These are phyloP conservation scores for Hemisphaericaspora subhashii DNA, from an alignment of 1,139 yeast genomes.

Conservation along the genomic window DNA sequence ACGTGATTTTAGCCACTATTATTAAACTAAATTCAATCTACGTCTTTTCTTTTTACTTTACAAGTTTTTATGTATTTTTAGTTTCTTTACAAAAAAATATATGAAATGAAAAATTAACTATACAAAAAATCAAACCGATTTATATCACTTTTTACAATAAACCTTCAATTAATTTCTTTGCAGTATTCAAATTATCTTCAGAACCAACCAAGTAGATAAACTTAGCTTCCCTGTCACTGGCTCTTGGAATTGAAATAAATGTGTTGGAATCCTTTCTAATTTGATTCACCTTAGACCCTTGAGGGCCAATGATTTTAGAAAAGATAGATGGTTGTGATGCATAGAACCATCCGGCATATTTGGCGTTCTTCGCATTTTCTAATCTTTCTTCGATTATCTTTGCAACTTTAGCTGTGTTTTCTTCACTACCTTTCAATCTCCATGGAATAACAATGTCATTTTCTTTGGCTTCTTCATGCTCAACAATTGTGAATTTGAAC, in stretches of 20 bases:
- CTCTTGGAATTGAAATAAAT: conserved; percentile 65
- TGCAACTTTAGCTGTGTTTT: conserved; percentile 40
- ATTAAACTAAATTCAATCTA: too few species aligned
- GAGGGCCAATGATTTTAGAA: conserved; percentile 72
- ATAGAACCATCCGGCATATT: conserved; percentile 40
- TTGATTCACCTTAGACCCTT: conserved; percentile 65
- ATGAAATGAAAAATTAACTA: too few species aligned
- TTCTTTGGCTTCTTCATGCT: conserved; percentile 27
- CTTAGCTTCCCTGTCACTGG: conserved; percentile 40
- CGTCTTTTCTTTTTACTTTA: too few species aligned
- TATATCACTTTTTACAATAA: too few species aligned
- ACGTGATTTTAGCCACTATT: too few species aligned
- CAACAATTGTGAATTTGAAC: conserved; percentile 47
- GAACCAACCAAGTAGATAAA: conserved; percentile 35
- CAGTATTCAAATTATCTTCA: conserved; percentile 29
- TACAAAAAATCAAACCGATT: too few species aligned
- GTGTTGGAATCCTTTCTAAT: conserved; percentile 62
- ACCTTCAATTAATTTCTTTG: conserved; percentile 27
- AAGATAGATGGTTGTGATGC: conserved; percentile 34
- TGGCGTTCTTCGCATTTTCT: conserved; percentile 34
- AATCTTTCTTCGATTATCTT: conserved; percentile 35
- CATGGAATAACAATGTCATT: conserved; percentile 47
- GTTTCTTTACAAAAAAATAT: too few species aligned
- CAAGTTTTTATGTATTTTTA: too few species aligned
- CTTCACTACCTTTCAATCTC: conserved; percentile 57